These are phyloP conservation scores for Arachis hypogaea DNA, from an alignment of 306 rosid genomes.

Conservation along the genomic window DNA sequence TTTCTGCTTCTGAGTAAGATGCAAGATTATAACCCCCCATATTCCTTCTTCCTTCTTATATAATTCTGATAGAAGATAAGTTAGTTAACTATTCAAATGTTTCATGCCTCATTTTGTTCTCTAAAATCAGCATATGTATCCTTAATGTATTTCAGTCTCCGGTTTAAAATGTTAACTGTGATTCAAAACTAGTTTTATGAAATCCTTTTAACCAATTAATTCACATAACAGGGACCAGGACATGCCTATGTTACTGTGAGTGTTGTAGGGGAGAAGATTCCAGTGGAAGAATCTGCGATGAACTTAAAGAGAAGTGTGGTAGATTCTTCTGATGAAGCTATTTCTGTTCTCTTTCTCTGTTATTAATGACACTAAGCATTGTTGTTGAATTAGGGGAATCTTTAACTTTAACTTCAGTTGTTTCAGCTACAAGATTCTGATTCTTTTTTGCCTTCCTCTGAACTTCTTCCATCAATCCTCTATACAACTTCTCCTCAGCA, in stretches of 20 bases:
- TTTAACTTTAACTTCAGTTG: constrained; percentile 10
- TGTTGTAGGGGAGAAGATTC: constrained; percentile 70
- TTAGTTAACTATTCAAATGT: too few species aligned
- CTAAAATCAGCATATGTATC: too few species aligned
- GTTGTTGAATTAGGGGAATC: constrained; percentile 30
- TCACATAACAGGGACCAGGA: too few species aligned
- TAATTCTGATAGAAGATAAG: too few species aligned
- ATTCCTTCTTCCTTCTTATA: too few species aligned
- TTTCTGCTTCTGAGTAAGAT: too few species aligned
- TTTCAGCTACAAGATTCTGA: not conserved
- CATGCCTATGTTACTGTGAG: constrained; percentile 3
- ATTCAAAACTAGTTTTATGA: too few species aligned
- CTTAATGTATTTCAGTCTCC: too few species aligned
- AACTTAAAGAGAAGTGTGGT: constrained; percentile 58
- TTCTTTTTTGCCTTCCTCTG: constrained; percentile 44
- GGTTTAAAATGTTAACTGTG: too few species aligned
- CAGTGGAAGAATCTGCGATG: constrained; percentile 76
- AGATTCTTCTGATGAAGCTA: constrained; percentile 39
- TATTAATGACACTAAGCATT: constrained; percentile 36
- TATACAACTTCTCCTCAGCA: constrained; percentile 74
- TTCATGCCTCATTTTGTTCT: too few species aligned
- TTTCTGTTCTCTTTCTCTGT: constrained; percentile 55
- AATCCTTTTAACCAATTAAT: too few species aligned
- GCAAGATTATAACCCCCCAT: too few species aligned
- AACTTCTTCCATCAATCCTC: constrained; percentile 66